Conservation (phyloP, 2,329 filamentous ascomycete species). For the Lasiodiplodia citricola region DNA sequence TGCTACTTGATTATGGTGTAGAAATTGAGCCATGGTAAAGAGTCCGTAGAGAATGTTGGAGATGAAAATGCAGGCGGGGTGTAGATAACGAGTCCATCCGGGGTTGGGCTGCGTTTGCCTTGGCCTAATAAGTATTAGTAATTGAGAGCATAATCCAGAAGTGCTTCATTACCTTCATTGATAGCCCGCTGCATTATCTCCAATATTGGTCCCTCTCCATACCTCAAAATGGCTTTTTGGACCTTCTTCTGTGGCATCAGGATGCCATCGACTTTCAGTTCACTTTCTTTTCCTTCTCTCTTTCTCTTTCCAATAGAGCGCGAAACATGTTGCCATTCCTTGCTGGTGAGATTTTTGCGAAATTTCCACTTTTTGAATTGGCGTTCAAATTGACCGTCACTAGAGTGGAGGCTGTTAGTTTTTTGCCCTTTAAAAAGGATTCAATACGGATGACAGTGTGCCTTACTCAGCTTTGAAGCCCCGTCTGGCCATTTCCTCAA, state of each 20-base stretch:
- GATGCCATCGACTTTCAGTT: background rate
- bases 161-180: background rate
- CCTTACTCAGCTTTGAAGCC: slow-evolving; percentile 23
- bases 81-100: too few species aligned
- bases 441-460: background rate
- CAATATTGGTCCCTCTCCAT: background rate
- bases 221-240: background rate
- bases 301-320: slow-evolving; percentile 31
- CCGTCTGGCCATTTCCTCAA: slow-evolving; percentile 2
- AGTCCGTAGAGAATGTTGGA: too few species aligned
- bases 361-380: slow-evolving; percentile 37
- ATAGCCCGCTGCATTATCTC: background rate
- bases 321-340: slow-evolving; percentile 33
- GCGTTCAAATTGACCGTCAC: slow-evolving; percentile 33
- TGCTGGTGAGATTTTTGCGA: slow-evolving; percentile 32
- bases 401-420: background rate
- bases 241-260: background rate
- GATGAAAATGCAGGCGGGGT: too few species aligned
- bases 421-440: background rate
- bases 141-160: background rate
- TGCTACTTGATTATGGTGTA: too few species aligned
- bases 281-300: slow-evolving; percentile 30
- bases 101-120: too few species aligned
- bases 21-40: too few species aligned
- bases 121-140: too few species aligned